Evolutionary conservation across 2,329 filamentous ascomycete species (phyloP), one percentile per base, ranked within the genome.

Genomic region (Plenodomus lindquistii): DNA sequence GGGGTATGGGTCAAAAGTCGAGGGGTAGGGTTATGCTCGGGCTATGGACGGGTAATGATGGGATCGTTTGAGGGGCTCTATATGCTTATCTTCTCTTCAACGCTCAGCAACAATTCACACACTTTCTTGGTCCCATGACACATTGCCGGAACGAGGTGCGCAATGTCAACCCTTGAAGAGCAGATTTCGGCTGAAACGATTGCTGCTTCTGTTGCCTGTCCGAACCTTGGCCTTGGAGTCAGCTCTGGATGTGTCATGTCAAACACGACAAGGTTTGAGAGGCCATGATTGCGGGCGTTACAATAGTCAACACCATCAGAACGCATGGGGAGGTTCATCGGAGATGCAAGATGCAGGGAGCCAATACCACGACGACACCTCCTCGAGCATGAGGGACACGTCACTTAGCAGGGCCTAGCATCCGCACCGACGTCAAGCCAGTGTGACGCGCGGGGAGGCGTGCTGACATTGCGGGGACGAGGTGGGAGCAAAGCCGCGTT

Each of bases 401-500:
- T 31, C 27, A 31, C 27, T 7, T 7, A 31, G 27, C 27, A 31
- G 4, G 27, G 27, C 27, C 27, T 15, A 31, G 27, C 27, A 31
- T 31, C 9, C 6, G 27, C 27, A 15, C 27, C 27, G 9, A 31
- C 27, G 27, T 31, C 27, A 31, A 31, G 6, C 27, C 6, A 15
- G 15, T 31, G 27, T 31, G 6, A 13, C 6, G 9, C 6, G 27
- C 27, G 37, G 29, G 27, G 42, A 18, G 17, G 39, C 40, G 10
- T 15, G 18, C 29, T 42, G 10, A 20, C 24, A 39, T 35, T 41
- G 22, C 42, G 43, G 20, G 40, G 31, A 38, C 44, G 37, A 20
- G 37, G 40, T 42, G 27, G 36, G 46, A 52, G 52, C 48, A 50
- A 44, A 29, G 46, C 50, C 48, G 42, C 19, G 41, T 48, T 48